Conservation (phyloP, 75 land plant species). For the Chamaecyparis obtusa region DNA sequence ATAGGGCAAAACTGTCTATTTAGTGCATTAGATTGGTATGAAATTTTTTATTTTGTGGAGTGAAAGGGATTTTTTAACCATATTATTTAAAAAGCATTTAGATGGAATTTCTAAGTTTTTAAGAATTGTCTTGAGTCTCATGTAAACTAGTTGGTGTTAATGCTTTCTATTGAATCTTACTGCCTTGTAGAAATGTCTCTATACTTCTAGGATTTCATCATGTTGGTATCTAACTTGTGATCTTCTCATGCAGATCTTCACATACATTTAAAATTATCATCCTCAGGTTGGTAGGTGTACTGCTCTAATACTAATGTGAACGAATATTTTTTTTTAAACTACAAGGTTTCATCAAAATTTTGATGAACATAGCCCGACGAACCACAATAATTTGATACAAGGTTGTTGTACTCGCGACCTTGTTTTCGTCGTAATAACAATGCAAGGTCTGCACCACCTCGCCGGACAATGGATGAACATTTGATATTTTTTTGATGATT, state of each 20-base stretch:
- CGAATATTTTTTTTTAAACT: too few relatives aligned
- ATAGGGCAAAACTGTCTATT: background rate
- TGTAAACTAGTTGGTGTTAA: background rate
- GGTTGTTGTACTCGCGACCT: too few relatives aligned
- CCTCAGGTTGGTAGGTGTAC: too few relatives aligned
- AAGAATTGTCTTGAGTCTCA: background rate
- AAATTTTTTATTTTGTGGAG: background rate
- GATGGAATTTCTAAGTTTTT: background rate
- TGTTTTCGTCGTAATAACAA: too few relatives aligned
- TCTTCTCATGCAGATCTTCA: slow-evolving; percentile 44
- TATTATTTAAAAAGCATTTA: background rate
- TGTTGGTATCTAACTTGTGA: background rate
- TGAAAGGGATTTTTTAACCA: background rate
- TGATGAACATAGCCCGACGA: too few relatives aligned
- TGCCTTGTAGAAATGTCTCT: background rate
- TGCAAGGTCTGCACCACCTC: too few relatives aligned
- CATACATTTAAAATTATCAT: too few relatives aligned
- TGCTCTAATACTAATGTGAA: too few relatives aligned
- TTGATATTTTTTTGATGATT: too few relatives aligned
- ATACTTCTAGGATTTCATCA: background rate
- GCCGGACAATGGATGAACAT: too few relatives aligned
- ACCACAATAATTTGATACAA: too few relatives aligned
- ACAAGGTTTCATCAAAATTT: too few relatives aligned
- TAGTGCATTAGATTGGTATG: background rate
- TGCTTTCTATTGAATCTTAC: background rate